Percentiles rank a stretch among this genome's conserved stretches.
These are phyloP conservation scores for Gracilaria vermiculophylla DNA, from an alignment of 23 red algal species.

Conservation along the genomic window DNA sequence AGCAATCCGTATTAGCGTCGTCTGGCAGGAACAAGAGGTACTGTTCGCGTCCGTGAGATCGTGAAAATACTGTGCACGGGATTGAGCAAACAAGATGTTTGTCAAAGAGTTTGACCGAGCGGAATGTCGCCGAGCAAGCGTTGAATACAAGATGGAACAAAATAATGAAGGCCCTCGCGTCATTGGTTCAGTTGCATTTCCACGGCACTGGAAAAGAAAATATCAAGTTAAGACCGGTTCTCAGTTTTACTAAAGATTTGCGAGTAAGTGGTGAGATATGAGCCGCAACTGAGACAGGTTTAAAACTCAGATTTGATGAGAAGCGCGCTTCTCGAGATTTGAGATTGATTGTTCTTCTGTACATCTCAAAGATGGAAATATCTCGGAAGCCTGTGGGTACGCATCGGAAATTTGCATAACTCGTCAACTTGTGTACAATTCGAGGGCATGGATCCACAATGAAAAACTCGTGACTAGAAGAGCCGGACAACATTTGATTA, in stretches of 20 bases:
- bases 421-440: not conserved
- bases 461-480: not conserved
- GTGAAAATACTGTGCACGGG: too few relatives aligned
- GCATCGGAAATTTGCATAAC: not conserved
- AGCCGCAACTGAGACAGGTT: not conserved
- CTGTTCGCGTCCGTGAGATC: too few relatives aligned
- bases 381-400: not conserved
- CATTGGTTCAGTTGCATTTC: too few relatives aligned
- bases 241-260: not conserved
- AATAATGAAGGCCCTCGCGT: too few relatives aligned
- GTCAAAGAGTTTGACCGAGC: too few relatives aligned
- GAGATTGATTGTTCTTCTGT: not conserved
- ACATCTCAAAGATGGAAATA: not conserved
- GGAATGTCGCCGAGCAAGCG: not conserved
- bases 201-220: too few relatives aligned
- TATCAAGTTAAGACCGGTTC: too few relatives aligned
- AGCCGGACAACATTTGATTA: too few relatives aligned
- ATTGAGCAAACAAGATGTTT: too few relatives aligned
- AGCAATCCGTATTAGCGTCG: not conserved
- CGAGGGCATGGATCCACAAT: not conserved
- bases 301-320: too few relatives aligned
- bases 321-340: not conserved
- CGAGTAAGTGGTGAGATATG: not conserved
- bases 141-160: not conserved
- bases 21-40: too few relatives aligned